Percentiles rank a stretch among this genome's conserved stretches.
Evolutionary conservation across 495 filamentous ascomycete species (phyloP).

Genomic region (Xanthoparmelia taractica): DNA sequence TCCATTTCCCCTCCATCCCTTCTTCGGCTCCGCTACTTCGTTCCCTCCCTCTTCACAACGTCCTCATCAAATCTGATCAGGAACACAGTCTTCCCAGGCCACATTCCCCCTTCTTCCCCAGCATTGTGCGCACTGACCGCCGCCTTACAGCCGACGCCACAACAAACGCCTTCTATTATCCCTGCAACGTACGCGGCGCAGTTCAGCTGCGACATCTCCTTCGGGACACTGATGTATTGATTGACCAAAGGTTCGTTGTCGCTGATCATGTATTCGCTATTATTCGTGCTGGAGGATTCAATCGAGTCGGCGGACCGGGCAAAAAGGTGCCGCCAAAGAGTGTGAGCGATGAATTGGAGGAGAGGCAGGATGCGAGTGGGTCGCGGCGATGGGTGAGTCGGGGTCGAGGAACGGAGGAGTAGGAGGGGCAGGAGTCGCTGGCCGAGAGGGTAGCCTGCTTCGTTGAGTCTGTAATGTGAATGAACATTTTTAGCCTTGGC

Average conservation of each 20-base stretch:
- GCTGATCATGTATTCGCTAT: conserved; percentile 95
- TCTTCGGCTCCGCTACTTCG: conserved; percentile 21
- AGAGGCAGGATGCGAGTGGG: conserved; percentile 85
- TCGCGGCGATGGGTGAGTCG: conserved; percentile 58
- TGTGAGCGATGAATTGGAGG: conserved; percentile 87
- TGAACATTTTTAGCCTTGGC: too few species aligned
- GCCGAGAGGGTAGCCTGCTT: conserved; percentile 91
- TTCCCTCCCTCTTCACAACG: conserved; percentile 83
- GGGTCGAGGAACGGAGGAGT: conserved; percentile 70
- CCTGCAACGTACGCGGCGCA: conserved; percentile 94
- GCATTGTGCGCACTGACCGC: conserved; percentile 89
- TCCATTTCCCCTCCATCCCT: neutral
- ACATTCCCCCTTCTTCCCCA: conserved; percentile 69
- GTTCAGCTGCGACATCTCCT: conserved; percentile 92
- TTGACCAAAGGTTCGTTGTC: conserved; percentile 97
- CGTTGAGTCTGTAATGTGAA: conserved; percentile 50
- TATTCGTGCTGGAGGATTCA: conserved; percentile 77
- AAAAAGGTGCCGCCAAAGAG: conserved; percentile 89
- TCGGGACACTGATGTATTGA: conserved; percentile 81
- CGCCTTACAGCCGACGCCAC: conserved; percentile 80
- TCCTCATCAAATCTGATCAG: conserved; percentile 80
- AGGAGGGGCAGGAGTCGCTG: conserved; percentile 92
- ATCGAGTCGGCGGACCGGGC: conserved; percentile 80
- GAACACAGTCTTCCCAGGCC: conserved; percentile 93
- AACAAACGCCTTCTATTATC: conserved; percentile 90